Conservation (phyloP, 352 stramenopile species). For the Phytophthora macrochlamydospora region DNA sequence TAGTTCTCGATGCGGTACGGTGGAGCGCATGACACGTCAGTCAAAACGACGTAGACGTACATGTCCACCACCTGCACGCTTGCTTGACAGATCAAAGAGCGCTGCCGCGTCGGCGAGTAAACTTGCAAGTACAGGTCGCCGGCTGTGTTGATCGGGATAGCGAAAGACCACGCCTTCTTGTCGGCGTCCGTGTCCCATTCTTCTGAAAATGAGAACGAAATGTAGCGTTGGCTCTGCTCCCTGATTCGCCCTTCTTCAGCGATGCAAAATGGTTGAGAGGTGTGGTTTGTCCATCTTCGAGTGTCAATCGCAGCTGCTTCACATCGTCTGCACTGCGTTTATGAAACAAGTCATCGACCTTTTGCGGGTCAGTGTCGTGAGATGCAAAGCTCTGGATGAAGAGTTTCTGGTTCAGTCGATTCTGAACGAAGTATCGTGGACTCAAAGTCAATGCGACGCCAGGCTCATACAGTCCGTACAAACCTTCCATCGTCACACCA, state of each 20-base stretch:
- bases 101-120: slow-evolving; percentile 75
- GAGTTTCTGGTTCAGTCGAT: slow-evolving; percentile 80
- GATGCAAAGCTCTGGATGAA: slow-evolving; percentile 77
- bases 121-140: slow-evolving; percentile 84
- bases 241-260: slow-evolving; percentile 71
- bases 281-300: slow-evolving; percentile 68
- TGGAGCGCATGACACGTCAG: slow-evolving; percentile 75
- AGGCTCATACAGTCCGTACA: slow-evolving; percentile 82
- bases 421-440: slow-evolving; percentile 85
- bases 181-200: slow-evolving; percentile 53
- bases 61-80: slow-evolving; percentile 90
- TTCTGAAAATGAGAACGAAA: slow-evolving; percentile 81
- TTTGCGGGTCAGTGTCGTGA: slow-evolving; percentile 63
- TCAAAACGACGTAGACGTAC: slow-evolving; percentile 89
- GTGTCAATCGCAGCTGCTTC: slow-evolving; percentile 47
- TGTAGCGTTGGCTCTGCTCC: slow-evolving; percentile 72
- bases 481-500: slow-evolving; percentile 79
- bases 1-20: slow-evolving; percentile 90
- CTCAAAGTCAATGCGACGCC: slow-evolving; percentile 79
- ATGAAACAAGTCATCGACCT: slow-evolving; percentile 73
- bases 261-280: slow-evolving; percentile 81
- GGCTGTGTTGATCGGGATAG: slow-evolving; percentile 76
- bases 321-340: slow-evolving; percentile 70
- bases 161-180: slow-evolving; percentile 79
- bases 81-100: slow-evolving; percentile 80